Evolutionary conservation across 2,329 filamentous ascomycete genomes (phyloP).

Genomic region (Hypoxylon sp.): DNA sequence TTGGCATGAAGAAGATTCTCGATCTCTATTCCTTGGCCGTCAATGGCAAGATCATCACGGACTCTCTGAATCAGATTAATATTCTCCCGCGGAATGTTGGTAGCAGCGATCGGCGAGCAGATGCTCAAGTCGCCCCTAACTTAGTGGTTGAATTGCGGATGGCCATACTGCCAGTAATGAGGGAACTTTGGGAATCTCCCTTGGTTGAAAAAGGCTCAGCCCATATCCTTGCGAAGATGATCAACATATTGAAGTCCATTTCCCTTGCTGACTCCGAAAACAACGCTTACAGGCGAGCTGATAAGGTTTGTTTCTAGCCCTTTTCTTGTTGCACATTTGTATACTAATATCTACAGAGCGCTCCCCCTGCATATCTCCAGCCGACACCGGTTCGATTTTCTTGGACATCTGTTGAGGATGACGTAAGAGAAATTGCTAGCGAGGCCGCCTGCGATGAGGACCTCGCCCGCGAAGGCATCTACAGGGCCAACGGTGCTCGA

Average conservation of each 20-base stretch:
- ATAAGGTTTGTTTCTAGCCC: conserved; percentile 64
- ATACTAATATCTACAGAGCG: conserved; percentile 47
- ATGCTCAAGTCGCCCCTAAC: conserved; percentile 71
- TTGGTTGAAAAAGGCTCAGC: conserved; percentile 86
- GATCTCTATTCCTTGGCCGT: conserved; percentile 84
- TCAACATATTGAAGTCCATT: conserved; percentile 86
- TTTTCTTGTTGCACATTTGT: background rate
- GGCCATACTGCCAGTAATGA: conserved; percentile 81
- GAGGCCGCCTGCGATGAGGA: conserved; percentile 60
- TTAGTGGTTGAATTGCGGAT: conserved; percentile 89
- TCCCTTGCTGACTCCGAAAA: conserved; percentile 83
- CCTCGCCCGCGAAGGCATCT: conserved; percentile 83
- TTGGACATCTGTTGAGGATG: conserved; percentile 58
- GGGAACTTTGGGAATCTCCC: conserved; percentile 86
- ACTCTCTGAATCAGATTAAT: conserved; percentile 74
- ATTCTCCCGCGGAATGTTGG: conserved; percentile 57
- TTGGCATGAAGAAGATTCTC: conserved; percentile 84
- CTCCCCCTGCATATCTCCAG: conserved; percentile 60
- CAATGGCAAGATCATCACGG: conserved; percentile 83
- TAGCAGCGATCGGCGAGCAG: conserved; percentile 61
- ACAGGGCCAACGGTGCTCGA: conserved; percentile 80
- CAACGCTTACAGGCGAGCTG: conserved; percentile 72
- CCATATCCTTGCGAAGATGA: conserved; percentile 81
- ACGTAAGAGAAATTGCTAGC: conserved; percentile 55
- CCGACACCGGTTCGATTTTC: conserved; percentile 62